phyloP scores from a whole-genome alignment of 2,329 filamentous ascomycete genomes.

The Stenocarpella maydis region DNA sequence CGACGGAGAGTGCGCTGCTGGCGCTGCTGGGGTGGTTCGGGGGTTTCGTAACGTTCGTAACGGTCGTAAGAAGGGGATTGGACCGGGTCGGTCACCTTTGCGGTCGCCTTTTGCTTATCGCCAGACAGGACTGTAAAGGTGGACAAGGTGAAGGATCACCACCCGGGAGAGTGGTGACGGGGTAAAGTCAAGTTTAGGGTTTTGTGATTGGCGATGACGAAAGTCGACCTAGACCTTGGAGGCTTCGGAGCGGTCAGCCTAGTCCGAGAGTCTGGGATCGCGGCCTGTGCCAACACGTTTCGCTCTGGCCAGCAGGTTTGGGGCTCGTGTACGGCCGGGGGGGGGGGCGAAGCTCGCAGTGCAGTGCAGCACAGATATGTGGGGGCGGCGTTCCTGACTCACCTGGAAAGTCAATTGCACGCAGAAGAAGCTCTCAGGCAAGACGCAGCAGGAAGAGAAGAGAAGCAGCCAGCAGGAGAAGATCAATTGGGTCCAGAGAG shows the following conservation, averaged over 20 bases:
- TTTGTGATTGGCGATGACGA: slow-evolving; percentile 52
- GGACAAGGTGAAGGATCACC: slow-evolving; percentile 59
- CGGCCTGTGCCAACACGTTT: slow-evolving; percentile 12
- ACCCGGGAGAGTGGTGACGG: slow-evolving; percentile 48
- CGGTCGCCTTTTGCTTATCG: slow-evolving; percentile 47
- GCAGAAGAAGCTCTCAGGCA: slow-evolving; percentile 26
- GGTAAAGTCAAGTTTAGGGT: slow-evolving; percentile 66
- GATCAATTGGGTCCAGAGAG: slow-evolving; percentile 29
- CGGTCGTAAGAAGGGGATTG: slow-evolving; percentile 57
- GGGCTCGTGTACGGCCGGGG: neutral
- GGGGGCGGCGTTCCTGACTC: slow-evolving; percentile 19
- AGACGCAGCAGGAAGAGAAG: slow-evolving; percentile 17
- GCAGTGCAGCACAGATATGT: neutral
- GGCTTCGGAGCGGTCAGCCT: slow-evolving; percentile 30
- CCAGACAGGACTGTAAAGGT: slow-evolving; percentile 47
- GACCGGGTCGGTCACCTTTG: slow-evolving; percentile 56
- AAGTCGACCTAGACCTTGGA: slow-evolving; percentile 25
- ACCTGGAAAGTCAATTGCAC: slow-evolving; percentile 31
- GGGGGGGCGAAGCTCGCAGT: neutral
- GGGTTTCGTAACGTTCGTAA: slow-evolving; percentile 62
- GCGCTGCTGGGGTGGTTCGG: slow-evolving; percentile 48
- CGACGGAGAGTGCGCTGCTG: slow-evolving; percentile 50
- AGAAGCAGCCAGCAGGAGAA: slow-evolving; percentile 8
- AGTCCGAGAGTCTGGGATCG: slow-evolving; percentile 6
- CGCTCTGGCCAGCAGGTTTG: neutral